phyloP scores from a whole-genome alignment of 805 yeast species.

The Cyberlindnera mrakii region DNA sequence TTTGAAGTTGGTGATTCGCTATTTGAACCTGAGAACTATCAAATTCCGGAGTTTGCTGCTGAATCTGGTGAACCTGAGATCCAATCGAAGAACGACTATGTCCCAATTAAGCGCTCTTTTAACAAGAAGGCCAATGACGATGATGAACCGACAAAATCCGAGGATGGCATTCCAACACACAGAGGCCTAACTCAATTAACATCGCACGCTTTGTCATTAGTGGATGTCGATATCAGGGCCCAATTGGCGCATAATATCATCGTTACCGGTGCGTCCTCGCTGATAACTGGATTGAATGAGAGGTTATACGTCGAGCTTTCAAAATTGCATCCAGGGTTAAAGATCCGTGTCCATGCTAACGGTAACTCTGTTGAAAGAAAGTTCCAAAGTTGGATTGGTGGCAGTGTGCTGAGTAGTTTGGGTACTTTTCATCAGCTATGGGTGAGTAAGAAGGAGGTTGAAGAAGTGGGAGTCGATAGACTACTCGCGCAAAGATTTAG shows the following conservation, averaged over 20 bases:
- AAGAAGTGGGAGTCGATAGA: conserved; percentile 82
- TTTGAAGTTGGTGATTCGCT: conserved; percentile 64
- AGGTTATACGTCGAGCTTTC: conserved; percentile 67
- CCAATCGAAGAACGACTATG: conserved; percentile 52
- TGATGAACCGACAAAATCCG: conserved; percentile 22
- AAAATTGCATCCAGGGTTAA: conserved; percentile 71
- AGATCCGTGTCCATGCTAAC: conserved; percentile 74
- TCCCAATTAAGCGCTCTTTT: conserved; percentile 59
- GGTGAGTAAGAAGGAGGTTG: conserved; percentile 84
- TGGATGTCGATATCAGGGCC: conserved; percentile 80
- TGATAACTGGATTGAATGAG: conserved; percentile 77
- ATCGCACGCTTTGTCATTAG: conserved; percentile 45
- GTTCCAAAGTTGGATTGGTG: conserved; percentile 88
- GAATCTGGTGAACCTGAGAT: conserved; percentile 49
- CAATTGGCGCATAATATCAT: conserved; percentile 85
- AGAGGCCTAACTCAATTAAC: conserved; percentile 57
- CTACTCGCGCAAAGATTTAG: conserved; percentile 78
- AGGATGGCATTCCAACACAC: conserved; percentile 18
- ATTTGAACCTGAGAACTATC: conserved; percentile 52
- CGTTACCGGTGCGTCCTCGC: conserved; percentile 77
- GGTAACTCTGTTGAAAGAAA: conserved; percentile 76
- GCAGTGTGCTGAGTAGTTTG: conserved; percentile 77
- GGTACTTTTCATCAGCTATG: conserved; percentile 95
- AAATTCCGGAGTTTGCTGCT: conserved; percentile 30
- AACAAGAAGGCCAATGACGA: conserved; percentile 29